These are phyloP conservation scores for Warburgia ugandensis DNA, from an alignment of 164 flowering plant genomes.

Conservation along the genomic window DNA sequence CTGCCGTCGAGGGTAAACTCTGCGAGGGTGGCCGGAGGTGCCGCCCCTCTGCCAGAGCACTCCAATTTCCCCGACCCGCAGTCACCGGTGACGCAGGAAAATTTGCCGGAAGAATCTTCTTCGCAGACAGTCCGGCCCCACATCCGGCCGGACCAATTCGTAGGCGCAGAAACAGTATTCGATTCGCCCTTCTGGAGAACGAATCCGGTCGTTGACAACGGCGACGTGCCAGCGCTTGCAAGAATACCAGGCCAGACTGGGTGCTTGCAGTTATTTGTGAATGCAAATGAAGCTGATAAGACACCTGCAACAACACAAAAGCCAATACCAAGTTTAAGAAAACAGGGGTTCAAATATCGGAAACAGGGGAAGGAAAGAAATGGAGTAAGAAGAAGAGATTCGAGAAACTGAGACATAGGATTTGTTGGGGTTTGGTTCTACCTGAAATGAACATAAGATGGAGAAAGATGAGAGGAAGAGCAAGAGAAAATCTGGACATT, in stretches of 20 bases:
- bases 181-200: slow-evolving; percentile 45
- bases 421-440: not conserved
- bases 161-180: slow-evolving; percentile 35
- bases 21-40: slow-evolving; percentile 80
- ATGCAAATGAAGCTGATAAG: slow-evolving; percentile 45
- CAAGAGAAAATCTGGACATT: slow-evolving; percentile 2
- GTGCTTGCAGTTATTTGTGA: slow-evolving; percentile 58
- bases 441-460: slow-evolving; percentile 5
- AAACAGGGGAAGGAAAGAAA: not conserved
- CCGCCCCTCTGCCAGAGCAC: slow-evolving; percentile 68
- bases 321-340: not conserved
- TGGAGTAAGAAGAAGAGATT: too few relatives aligned
- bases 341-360: not conserved
- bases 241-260: slow-evolving; percentile 87
- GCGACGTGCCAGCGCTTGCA: slow-evolving; percentile 56
- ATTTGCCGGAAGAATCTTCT: slow-evolving; percentile 45
- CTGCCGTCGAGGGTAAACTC: slow-evolving; percentile 53
- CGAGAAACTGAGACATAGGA: not conserved
- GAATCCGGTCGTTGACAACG: slow-evolving; percentile 68
- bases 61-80: slow-evolving; percentile 73
- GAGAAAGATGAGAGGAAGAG: not conserved
- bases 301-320: slow-evolving; percentile 17
- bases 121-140: slow-evolving; percentile 85
- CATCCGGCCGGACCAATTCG: slow-evolving; percentile 78
- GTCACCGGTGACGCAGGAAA: slow-evolving; percentile 80